These are phyloP conservation scores for Nakaseomyces sp. DNA, from an alignment of 1,139 yeast species.

Conservation along the genomic window DNA sequence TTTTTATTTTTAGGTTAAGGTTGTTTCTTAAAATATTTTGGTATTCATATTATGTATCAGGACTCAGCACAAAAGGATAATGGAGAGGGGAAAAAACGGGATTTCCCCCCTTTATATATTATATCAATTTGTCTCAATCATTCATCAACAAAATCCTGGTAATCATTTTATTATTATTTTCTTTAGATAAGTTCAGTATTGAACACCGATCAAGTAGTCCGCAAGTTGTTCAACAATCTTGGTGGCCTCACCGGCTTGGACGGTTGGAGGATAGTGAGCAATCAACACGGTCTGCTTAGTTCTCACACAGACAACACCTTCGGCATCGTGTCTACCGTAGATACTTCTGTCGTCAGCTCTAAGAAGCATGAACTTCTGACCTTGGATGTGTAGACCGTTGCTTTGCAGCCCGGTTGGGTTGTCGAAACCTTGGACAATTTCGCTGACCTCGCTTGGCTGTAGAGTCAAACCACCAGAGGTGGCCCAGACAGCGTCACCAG, in stretches of 20 bases:
- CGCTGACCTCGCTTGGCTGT: slow-evolving; percentile 60
- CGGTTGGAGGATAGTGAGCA: slow-evolving; percentile 90
- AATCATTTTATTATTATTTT: too few relatives aligned
- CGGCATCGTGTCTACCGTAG: slow-evolving; percentile 82
- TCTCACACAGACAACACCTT: slow-evolving; percentile 85
- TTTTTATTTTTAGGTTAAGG: too few relatives aligned
- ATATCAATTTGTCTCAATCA: too few relatives aligned
- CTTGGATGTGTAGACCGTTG: slow-evolving; percentile 75
- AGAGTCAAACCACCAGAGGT: slow-evolving; percentile 63
- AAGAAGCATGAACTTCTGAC: slow-evolving; percentile 79
- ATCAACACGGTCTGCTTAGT: slow-evolving; percentile 85
- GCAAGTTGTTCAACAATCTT: slow-evolving; percentile 91
- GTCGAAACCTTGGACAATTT: slow-evolving; percentile 70
- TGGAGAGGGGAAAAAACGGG: too few relatives aligned
- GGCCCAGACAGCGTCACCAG: slow-evolving; percentile 96
- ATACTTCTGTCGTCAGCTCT: slow-evolving; percentile 89
- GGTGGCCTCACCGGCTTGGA: slow-evolving; percentile 93
- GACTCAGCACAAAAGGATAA: too few relatives aligned
- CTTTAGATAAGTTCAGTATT: slow-evolving; percentile 51
- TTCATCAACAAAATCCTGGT: too few relatives aligned
- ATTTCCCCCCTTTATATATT: too few relatives aligned
- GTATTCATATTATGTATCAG: too few relatives aligned
- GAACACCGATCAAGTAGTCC: slow-evolving; percentile 81
- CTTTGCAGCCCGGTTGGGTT: slow-evolving; percentile 74
- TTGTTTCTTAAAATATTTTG: too few relatives aligned